A percentile compares a stretch with the other conserved stretches of the same genome.
These are phyloP conservation scores for Botrytis byssoidea DNA, from an alignment of 2,329 filamentous ascomycete genomes.

Conservation along the genomic window DNA sequence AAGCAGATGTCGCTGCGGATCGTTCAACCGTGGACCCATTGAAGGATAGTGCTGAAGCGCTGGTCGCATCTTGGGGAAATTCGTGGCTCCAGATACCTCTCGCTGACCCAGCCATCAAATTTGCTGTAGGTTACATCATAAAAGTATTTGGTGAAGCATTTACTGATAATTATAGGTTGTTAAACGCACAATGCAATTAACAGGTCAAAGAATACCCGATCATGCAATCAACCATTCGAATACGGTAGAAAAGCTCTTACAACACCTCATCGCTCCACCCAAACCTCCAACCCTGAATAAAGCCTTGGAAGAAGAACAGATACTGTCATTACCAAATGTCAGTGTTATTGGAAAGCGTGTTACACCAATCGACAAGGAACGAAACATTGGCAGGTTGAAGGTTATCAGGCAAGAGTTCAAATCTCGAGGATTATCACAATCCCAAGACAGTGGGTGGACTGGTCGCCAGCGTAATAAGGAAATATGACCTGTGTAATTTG, in stretches of 20 bases:
- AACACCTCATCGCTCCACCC: constrained; percentile 51
- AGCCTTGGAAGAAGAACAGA: constrained; percentile 48
- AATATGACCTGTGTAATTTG: constrained; percentile 3
- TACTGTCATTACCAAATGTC: constrained; percentile 66
- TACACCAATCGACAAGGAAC: constrained; percentile 70
- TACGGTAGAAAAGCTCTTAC: constrained; percentile 55
- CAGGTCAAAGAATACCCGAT: constrained; percentile 74
- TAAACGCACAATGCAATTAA: constrained; percentile 79
- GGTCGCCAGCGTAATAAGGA: not conserved
- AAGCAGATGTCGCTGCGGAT: constrained; percentile 36
- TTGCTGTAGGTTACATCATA: constrained; percentile 59
- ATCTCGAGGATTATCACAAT: constrained; percentile 57
- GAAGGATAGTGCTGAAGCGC: constrained; percentile 30
- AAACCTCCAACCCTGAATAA: constrained; percentile 64
- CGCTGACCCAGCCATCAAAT: constrained; percentile 60
- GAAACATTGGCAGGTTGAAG: constrained; percentile 73
- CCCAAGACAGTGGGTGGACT: not conserved
- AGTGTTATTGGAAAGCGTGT: constrained; percentile 62
- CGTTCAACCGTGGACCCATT: constrained; percentile 29
- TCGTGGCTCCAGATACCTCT: constrained; percentile 61
- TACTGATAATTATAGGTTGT: constrained; percentile 56
- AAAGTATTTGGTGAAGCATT: not conserved
- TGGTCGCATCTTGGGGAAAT: constrained; percentile 48
- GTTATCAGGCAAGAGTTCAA: constrained; percentile 69
- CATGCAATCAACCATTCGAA: constrained; percentile 57